Evolutionary conservation across 2,329 filamentous ascomycete genomes (phyloP).

Genomic region (Fusarium sambucinum): DNA sequence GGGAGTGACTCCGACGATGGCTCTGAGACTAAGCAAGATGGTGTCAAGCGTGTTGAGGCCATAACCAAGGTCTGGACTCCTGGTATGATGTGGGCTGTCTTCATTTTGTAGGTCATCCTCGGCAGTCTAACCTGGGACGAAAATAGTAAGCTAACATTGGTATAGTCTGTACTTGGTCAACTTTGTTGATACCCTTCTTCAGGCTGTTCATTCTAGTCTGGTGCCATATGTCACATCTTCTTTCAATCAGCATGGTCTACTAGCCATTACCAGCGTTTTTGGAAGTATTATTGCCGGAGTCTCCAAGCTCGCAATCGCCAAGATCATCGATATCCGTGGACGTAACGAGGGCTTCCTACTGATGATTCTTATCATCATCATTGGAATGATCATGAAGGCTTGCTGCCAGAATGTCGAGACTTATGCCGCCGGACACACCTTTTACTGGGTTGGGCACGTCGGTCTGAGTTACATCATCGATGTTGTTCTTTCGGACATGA

Average conservation of each 20-base stretch:
- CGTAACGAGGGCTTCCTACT: slow-evolving; percentile 60
- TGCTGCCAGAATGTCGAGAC: slow-evolving; percentile 67
- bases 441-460: slow-evolving; percentile 71
- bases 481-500: slow-evolving; percentile 60
- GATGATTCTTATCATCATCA: slow-evolving; percentile 58
- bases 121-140: too few relatives aligned
- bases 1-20: slow-evolving; percentile 37
- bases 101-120: slow-evolving; percentile 52
- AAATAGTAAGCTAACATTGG: background rate
- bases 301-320: slow-evolving; percentile 58
- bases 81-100: slow-evolving; percentile 55
- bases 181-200: slow-evolving; percentile 55
- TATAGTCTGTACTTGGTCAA: slow-evolving; percentile 56
- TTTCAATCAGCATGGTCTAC: slow-evolving; percentile 72
- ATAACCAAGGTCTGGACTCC: slow-evolving; percentile 56
- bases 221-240: slow-evolving; percentile 75
- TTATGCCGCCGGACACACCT: slow-evolving; percentile 71
- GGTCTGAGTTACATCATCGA: slow-evolving; percentile 57
- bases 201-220: slow-evolving; percentile 60
- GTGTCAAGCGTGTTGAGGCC: slow-evolving; percentile 56
- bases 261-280: slow-evolving; percentile 73
- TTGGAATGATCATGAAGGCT: slow-evolving; percentile 74
- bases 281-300: slow-evolving; percentile 59
- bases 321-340: slow-evolving; percentile 63
- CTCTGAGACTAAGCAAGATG: slow-evolving; percentile 52